Base-by-base conservation (phyloP, 331 rosid species). In the Dryas integrifolia region DNA sequence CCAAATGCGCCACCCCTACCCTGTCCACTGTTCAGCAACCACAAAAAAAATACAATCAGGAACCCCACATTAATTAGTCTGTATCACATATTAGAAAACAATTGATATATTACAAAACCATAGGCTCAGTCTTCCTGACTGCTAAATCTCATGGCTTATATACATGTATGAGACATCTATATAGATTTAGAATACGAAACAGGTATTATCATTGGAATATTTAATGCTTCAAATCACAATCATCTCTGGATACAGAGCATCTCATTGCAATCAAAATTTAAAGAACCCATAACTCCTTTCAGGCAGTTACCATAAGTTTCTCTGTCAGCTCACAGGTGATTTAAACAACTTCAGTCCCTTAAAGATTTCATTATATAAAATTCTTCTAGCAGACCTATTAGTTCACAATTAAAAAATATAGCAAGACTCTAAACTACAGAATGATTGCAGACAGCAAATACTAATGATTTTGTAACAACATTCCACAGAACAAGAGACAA, bases 1-100 rank as follows among this genome's bases (percentile, higher is more conserved):
- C 84, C 84, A 1, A 79, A 72, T n/a, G 80, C 81, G 69, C 87
- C 88, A 70, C 90, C 89, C 82, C 92, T 82, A 72, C 84, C 89
- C 72, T 84, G 96, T 55, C 84, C 91, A 72, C 96, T 92, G 92
- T 73, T 64, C 74, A 68, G 72, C 69, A 74, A 55, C 60, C 80
- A 84, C 48, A 77, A 58, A 30, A 65, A 65, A 10, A 53, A 68
- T 10, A 16, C 2, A 73, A 56, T 73, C 69, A 56, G 70, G 59
- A 39, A 51, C 49, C 10, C 18, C 15, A 39, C 41, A 61, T 26
- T 7, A 39, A 6, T 21, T 35, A 0, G 39, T 39, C 49, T 78
- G 52, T 8, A 59, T 11, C 57, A 58, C 24, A 21, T 1, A 6
- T 8, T 10, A 55, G 11, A 56, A 4, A 57, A 72, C 12, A 21